These are phyloP conservation scores for Leishmania aethiopica DNA, from an alignment of 208 protist genomes.

Conservation along the genomic window DNA sequence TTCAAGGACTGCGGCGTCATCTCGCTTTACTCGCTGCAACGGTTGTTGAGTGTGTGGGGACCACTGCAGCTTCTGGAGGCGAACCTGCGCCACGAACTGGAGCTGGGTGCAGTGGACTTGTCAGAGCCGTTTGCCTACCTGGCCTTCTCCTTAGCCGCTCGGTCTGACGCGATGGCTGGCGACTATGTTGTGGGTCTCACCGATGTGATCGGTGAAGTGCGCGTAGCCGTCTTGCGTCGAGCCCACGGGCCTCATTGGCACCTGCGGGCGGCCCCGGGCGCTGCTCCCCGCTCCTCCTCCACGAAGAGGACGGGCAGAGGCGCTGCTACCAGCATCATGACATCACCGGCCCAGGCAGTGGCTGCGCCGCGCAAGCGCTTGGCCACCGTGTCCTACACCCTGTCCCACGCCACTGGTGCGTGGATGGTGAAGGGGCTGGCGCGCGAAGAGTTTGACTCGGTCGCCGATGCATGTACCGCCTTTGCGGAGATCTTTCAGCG, in stretches of 20 bases:
- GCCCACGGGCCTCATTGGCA: conserved; percentile 18
- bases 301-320: neutral
- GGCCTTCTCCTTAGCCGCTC: conserved; percentile 41
- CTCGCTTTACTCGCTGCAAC: conserved; percentile 73
- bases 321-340: no score
- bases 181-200: conserved; percentile 77
- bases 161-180: conserved; percentile 58
- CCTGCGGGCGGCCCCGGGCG: conserved; percentile 13
- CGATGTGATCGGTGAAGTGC: conserved; percentile 60
- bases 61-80: conserved; percentile 77
- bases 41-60: conserved; percentile 83
- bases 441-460: conserved; percentile 67
- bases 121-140: conserved; percentile 59
- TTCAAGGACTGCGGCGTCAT: conserved; percentile 79
- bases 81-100: conserved; percentile 70
- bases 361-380: conserved; percentile 11
- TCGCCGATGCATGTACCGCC: conserved; percentile 64
- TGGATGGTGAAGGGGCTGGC: conserved; percentile 77
- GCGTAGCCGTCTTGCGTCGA: conserved; percentile 49
- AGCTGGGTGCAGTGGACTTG: conserved; percentile 56
- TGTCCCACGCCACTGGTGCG: conserved; percentile 72
- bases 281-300: neutral
- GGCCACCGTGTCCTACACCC: conserved; percentile 44
- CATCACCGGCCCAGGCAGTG: neutral
- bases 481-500: conserved; percentile 72